Percentiles rank a stretch among this genome's conserved stretches.
These are phyloP conservation scores for Plasmodium gonderi DNA, from an alignment of 169 alveolate species.

Conservation along the genomic window DNA sequence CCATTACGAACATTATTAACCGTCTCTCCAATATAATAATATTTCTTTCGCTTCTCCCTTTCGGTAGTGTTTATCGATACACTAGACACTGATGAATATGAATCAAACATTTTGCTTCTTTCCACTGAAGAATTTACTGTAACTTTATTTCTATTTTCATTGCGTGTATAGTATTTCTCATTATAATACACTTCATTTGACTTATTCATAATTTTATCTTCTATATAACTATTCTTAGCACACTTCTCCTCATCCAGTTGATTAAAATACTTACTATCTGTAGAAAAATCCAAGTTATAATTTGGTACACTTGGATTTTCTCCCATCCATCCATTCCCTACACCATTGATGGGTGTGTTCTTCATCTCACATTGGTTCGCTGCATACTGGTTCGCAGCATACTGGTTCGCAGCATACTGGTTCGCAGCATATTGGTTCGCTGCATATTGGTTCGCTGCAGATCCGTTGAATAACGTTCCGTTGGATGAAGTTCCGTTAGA, in stretches of 20 bases:
- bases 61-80: conserved; percentile 10
- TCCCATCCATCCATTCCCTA: neutral
- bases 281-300: neutral
- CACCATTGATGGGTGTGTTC: neutral
- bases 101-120: neutral
- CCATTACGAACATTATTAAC: conserved; percentile 78
- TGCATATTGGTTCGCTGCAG: no score
- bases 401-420: no score
- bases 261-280: neutral
- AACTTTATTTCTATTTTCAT: neutral
- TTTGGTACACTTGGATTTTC: neutral
- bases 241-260: neutral
- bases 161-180: neutral
- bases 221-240: neutral
- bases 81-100: conserved; percentile 35
- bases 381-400: no score
- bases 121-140: conserved; percentile 6
- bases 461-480: no score
- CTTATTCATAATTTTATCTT: neutral
- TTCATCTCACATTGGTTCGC: no score
- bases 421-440: no score
- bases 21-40: conserved; percentile 78
- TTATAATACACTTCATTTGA: conserved; percentile 3
- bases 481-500: no score
- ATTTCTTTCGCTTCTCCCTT: conserved; percentile 33